Base-by-base conservation (phyloP, 441 rosid genomes). In the Isatis lusitanica region DNA sequence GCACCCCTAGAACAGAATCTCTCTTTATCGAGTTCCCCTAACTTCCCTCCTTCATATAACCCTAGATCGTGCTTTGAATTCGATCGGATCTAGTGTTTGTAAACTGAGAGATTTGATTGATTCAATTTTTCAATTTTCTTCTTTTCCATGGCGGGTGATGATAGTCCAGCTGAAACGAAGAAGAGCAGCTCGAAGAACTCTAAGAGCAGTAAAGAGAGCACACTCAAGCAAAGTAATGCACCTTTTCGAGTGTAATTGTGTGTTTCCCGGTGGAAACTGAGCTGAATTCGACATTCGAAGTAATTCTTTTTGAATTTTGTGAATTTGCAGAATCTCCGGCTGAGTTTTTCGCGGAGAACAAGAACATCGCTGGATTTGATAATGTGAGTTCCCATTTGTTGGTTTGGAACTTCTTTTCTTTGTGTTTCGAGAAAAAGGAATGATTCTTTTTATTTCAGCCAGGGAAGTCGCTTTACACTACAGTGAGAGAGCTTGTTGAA, bases 271-370 rank as follows among this genome's bases (percentile, higher is more conserved):
- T 42, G 17, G 11, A 26, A 6, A 36, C 59, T 16, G 28, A 42
- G 11, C 46, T 82, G 52, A 47, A 38, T 48, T 5, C 0, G 5
- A 31, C 40, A 38, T 48, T 5, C 0, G 5, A 31, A 56, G 61
- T 56, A 2, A 18, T 63, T 56, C n/a, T 3, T 9, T 28, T 48
- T 44, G n/a, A 24, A 50, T 38, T 50, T 21, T 52, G 46, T 44
- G 55, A 24, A 50, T 21, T 59, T 78, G 87, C 92, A 95, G 98
- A 93, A 87, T 95, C 97, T 72, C 99, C 97, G 13, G 98, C 99
- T 28, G 99, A 95, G 80, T 95, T 95, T 83, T 95, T 95, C 53
- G 99, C 99, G 1, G 99, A 93, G 87, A 95, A 93, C 84, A 93
- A 95, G 85, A 95, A 95, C 80, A 91, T 95, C 69, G 98, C 99